phyloP scores from a whole-genome alignment of 306 rosid genomes.

The Albizia julibrissin region DNA sequence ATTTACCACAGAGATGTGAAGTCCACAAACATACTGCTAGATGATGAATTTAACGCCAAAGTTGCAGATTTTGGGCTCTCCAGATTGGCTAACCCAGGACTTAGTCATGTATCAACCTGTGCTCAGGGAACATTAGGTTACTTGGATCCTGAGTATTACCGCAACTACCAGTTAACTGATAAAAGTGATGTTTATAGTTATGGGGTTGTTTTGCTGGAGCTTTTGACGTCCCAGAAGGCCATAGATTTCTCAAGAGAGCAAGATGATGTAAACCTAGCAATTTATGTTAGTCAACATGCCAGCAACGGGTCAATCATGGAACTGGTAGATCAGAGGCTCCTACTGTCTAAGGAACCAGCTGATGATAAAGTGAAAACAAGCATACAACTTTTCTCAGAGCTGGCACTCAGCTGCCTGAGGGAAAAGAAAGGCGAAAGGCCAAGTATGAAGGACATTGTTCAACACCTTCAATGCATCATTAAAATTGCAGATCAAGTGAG shows the following conservation, averaged over 20 bases:
- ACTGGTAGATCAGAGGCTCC: slow-evolving; percentile 61
- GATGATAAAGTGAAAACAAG: slow-evolving; percentile 42
- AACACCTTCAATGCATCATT: slow-evolving; percentile 60
- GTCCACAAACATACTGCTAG: slow-evolving; percentile 84
- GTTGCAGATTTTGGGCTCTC: slow-evolving; percentile 96
- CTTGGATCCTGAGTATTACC: slow-evolving; percentile 92
- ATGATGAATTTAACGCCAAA: slow-evolving; percentile 67
- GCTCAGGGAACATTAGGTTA: slow-evolving; percentile 98
- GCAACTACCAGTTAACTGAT: slow-evolving; percentile 82
- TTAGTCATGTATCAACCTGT: slow-evolving; percentile 93
- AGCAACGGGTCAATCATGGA: slow-evolving; percentile 53
- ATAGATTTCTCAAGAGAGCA: slow-evolving; percentile 77
- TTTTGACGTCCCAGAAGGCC: slow-evolving; percentile 82
- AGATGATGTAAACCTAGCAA: slow-evolving; percentile 73
- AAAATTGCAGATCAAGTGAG: slow-evolving; percentile 47
- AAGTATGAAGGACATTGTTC: slow-evolving; percentile 74
- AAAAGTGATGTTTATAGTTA: slow-evolving; percentile 97
- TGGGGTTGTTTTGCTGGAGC: slow-evolving; percentile 88
- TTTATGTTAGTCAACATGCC: slow-evolving; percentile 61
- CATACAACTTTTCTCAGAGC: slow-evolving; percentile 62
- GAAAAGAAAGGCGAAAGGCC: slow-evolving; percentile 93
- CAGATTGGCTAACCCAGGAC: slow-evolving; percentile 82
- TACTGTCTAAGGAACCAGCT: slow-evolving; percentile 34
- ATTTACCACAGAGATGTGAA: slow-evolving; percentile 97
- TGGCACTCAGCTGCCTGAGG: slow-evolving; percentile 76